phyloP scores from a whole-genome alignment of 208 protist species.

The Trypanosoma brucei region DNA sequence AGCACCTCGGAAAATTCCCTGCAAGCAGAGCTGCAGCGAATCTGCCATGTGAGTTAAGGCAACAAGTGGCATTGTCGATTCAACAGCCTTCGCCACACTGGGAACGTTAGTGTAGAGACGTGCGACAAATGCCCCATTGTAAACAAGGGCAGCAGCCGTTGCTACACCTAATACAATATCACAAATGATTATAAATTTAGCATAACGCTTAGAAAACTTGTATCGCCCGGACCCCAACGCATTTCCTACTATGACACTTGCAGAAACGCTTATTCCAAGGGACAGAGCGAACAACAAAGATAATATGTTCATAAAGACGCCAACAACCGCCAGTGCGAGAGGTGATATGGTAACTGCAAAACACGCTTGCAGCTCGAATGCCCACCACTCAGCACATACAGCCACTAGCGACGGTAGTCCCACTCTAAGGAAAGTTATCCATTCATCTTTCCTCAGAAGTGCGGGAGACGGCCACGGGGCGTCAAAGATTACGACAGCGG shows the following conservation, averaged over 20 bases:
- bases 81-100: slow-evolving; percentile 28
- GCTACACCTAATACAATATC: slow-evolving; percentile 35
- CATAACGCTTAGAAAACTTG: slow-evolving; percentile 42
- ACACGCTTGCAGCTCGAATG: slow-evolving; percentile 61
- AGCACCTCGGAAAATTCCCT: slow-evolving; percentile 61
- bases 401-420: slow-evolving; percentile 51
- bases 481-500: slow-evolving; percentile 38
- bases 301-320: slow-evolving; percentile 57
- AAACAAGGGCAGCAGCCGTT: slow-evolving; percentile 32
- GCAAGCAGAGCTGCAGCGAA: slow-evolving; percentile 62
- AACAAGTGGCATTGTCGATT: slow-evolving; percentile 48
- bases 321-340: slow-evolving; percentile 43
- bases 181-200: slow-evolving; percentile 47
- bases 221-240: slow-evolving; percentile 38
- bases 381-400: slow-evolving; percentile 74
- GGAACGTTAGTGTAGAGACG: slow-evolving; percentile 37
- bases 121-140: slow-evolving; percentile 53
- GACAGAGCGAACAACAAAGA: slow-evolving; percentile 49
- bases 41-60: slow-evolving; percentile 50
- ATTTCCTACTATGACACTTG: slow-evolving; percentile 62
- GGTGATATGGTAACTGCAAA: slow-evolving; percentile 43
- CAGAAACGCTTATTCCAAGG: slow-evolving; percentile 60
- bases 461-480: slow-evolving; percentile 54
- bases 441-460: slow-evolving; percentile 32
- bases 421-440: slow-evolving; percentile 44